Evolutionary conservation across 371 early-diverging fungal genomes (phyloP), one percentile per base, ranked within the genome.

Genomic region (Mortierella sp.): DNA sequence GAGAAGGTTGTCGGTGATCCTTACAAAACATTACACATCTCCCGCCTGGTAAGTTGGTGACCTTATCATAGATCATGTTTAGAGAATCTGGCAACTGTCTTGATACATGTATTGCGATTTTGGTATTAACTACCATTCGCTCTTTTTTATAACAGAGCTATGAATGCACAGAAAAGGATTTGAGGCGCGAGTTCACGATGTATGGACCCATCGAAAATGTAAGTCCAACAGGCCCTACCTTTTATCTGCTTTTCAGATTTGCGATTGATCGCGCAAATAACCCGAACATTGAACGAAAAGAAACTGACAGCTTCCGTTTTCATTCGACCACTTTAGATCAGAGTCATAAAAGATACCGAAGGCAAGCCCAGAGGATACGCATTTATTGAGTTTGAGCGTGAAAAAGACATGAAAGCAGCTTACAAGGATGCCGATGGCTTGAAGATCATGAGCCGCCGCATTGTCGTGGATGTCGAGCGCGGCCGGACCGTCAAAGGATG

Each of bases 401-500:
- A 99, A 89, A 91, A 94, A 50, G 98, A 97, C 81, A 94, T 98
- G 95, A 94, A 95, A 80, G 94, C 94, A 48, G 99, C 99, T 5
- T 97, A 95, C 89, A 93, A 95, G 77, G 96, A 96, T 80, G 96
- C 97, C 8, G 98, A 98, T 87, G 98, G 97, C 10, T 90, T 96
- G 78, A 96, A 96, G 80, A 90, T 99, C 24, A 88, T 95, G 50
- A 97, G 96, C 26, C 94, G 97, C 28, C 94, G 97, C 48, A 91
- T 97, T 26, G 90, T 98, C 26, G 97, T 98, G 2, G 99, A 99
- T 88, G 98, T 99, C 13, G 99, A 99, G 86, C 95, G 99, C 75
- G 99, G 98, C 28, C 93, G 99, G 57, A 98, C 98, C 16, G 99
- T 98, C 21, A 96, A 96, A 78, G 98, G 96, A 58, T 99, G 98